Evolutionary conservation across 2,329 filamentous ascomycete genomes (phyloP).

Genomic region (Colletotrichum gloeosporioides): DNA sequence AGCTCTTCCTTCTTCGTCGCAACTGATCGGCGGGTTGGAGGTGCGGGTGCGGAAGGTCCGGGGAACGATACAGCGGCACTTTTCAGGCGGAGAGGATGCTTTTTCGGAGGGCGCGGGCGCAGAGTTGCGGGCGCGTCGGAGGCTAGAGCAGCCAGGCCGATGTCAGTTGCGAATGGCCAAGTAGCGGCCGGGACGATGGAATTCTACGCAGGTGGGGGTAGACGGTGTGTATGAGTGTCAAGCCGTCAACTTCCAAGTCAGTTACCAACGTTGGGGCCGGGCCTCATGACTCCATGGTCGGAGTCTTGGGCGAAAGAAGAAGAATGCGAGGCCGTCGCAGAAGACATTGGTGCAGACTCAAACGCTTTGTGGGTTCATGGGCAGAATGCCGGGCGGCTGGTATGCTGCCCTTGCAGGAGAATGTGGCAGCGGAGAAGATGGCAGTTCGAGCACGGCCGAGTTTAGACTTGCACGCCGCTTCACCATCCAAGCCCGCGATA

Average conservation of each 20-base stretch:
- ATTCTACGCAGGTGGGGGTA: not conserved
- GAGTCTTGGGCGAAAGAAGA: not conserved
- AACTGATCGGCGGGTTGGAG: not conserved
- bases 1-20: not conserved
- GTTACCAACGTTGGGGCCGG: not conserved
- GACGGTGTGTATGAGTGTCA: not conserved
- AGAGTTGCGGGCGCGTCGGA: conserved; percentile 11
- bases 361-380: not conserved
- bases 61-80: not conserved
- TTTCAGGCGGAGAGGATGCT: not conserved
- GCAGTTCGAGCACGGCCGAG: not conserved
- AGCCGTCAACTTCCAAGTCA: not conserved
- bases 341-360: not conserved
- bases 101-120: conserved; percentile 11
- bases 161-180: not conserved
- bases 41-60: not conserved
- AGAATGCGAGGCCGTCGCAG: not conserved
- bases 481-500: not conserved
- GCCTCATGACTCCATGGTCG: not conserved
- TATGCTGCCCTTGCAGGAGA: not conserved
- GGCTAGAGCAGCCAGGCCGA: not conserved
- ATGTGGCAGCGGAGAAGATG: not conserved
- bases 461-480: not conserved
- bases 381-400: not conserved
- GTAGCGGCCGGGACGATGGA: not conserved